Percentiles rank a stretch among this genome's conserved stretches.
phyloP scores from a whole-genome alignment of 768 basidiomycete genomes.

The Hygrocybe punicea region DNA sequence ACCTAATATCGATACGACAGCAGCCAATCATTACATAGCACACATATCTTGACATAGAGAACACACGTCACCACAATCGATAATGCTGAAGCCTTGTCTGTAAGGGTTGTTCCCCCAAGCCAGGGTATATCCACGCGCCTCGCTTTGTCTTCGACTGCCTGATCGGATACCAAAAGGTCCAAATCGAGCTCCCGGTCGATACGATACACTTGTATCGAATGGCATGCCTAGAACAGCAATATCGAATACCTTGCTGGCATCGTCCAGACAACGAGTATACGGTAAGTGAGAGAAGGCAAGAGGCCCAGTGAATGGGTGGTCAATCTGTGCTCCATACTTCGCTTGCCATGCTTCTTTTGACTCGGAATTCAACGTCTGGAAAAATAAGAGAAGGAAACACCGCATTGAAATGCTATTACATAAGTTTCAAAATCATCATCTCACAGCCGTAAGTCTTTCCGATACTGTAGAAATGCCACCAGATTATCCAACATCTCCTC shows the following conservation, averaged over 20 bases:
- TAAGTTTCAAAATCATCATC: too few relatives aligned
- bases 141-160: constrained; percentile 67
- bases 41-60: neutral
- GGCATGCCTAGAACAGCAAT: constrained; percentile 80
- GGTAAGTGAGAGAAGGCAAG: constrained; percentile 81
- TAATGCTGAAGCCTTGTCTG: constrained; percentile 48
- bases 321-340: constrained; percentile 73
- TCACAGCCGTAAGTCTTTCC: constrained; percentile 51
- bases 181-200: constrained; percentile 69
- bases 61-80: constrained; percentile 83
- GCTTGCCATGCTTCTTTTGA: constrained; percentile 50
- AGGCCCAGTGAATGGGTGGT: constrained; percentile 76
- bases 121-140: constrained; percentile 57
- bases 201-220: constrained; percentile 69
- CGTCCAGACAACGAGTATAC: constrained; percentile 67
- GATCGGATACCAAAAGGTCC: constrained; percentile 83
- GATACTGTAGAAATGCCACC: constrained; percentile 71
- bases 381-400: too few relatives aligned
- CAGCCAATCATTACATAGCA: neutral
- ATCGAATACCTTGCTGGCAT: constrained; percentile 54
- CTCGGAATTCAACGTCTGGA: too few relatives aligned
- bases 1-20: constrained; percentile 42
- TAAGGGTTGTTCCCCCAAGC: constrained; percentile 74
- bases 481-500: constrained; percentile 78
- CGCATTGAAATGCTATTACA: too few relatives aligned